A percentile compares a stretch with the other conserved stretches of the same genome.
Conservation (phyloP, 176 grass and related monocot species). For the Musa beccarii region DNA sequence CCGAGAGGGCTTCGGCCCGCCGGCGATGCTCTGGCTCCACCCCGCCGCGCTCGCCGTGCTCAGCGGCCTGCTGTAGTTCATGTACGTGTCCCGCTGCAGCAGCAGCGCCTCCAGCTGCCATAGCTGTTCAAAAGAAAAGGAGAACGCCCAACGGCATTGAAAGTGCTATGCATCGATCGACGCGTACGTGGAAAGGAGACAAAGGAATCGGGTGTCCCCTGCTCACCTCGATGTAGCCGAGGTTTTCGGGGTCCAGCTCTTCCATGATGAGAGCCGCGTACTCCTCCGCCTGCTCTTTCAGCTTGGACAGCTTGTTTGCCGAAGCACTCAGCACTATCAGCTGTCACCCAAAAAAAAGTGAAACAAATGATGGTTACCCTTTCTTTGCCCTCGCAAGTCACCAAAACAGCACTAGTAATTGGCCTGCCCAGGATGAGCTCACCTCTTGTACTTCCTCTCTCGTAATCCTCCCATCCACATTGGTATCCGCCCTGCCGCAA, state of each 20-base stretch:
- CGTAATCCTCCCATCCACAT: constrained; percentile 96
- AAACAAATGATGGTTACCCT: neutral
- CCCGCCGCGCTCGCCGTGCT: constrained; percentile 71
- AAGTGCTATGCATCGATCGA: neutral
- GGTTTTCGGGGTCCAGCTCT: constrained; percentile 81
- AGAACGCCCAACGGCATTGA: neutral
- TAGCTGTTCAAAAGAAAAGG: constrained; percentile 34
- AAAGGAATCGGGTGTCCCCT: neutral
- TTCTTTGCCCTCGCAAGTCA: too few species aligned
- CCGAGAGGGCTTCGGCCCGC: neutral
- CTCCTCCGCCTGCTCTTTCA: constrained; percentile 92
- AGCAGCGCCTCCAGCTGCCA: constrained; percentile 93
- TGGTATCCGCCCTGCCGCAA: constrained; percentile 85
- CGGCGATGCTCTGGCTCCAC: constrained; percentile 65
- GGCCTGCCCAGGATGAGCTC: neutral
- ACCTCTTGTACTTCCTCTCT: constrained; percentile 99
- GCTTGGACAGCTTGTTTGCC: constrained; percentile 70
- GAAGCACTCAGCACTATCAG: constrained; percentile 91
- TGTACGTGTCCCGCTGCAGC: constrained; percentile 83
- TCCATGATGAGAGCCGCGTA: constrained; percentile 97
- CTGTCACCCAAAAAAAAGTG: constrained; percentile 29
- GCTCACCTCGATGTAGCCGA: constrained; percentile 88
- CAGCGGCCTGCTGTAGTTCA: constrained; percentile 83
- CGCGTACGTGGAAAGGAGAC: too few species aligned
- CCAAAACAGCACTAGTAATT: too few species aligned